These are phyloP conservation scores for Fagus crenata DNA, from an alignment of 306 rosid genomes.

Conservation along the genomic window DNA sequence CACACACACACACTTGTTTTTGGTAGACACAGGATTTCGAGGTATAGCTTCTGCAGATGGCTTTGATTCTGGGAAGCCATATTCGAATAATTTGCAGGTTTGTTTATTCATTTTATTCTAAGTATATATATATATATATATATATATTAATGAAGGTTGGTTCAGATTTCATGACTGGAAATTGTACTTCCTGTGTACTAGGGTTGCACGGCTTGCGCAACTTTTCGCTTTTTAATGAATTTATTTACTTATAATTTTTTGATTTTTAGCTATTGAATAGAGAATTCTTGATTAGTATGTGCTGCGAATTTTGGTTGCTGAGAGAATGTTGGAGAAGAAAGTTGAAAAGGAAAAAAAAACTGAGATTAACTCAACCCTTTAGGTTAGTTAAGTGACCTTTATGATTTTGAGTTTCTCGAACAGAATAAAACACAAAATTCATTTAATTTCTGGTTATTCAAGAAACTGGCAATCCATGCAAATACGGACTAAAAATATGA, in stretches of 20 bases:
- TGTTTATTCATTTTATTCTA: not conserved
- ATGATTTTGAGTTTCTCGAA: not conserved
- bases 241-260: too few relatives aligned
- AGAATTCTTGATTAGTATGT: not conserved
- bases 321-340: not conserved
- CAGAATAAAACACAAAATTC: not conserved
- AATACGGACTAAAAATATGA: too few relatives aligned
- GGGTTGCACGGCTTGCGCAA: too few relatives aligned
- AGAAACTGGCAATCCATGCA: too few relatives aligned
- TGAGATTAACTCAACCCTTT: not conserved
- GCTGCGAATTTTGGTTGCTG: not conserved
- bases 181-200: too few relatives aligned
- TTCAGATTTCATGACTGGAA: not conserved
- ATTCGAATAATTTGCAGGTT: conserved; percentile 64
- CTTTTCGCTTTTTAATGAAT: too few relatives aligned
- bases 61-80: conserved; percentile 42
- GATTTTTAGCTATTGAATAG: not conserved
- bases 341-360: not conserved
- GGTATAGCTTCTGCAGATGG: conserved; percentile 44
- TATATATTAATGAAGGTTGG: not conserved
- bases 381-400: not conserved
- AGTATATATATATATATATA: too few relatives aligned
- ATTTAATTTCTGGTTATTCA: too few relatives aligned
- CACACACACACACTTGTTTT: not conserved
- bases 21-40: conserved; percentile 45